These are phyloP conservation scores for Tirmania nivea DNA, from an alignment of 495 filamentous ascomycete species.

Conservation along the genomic window DNA sequence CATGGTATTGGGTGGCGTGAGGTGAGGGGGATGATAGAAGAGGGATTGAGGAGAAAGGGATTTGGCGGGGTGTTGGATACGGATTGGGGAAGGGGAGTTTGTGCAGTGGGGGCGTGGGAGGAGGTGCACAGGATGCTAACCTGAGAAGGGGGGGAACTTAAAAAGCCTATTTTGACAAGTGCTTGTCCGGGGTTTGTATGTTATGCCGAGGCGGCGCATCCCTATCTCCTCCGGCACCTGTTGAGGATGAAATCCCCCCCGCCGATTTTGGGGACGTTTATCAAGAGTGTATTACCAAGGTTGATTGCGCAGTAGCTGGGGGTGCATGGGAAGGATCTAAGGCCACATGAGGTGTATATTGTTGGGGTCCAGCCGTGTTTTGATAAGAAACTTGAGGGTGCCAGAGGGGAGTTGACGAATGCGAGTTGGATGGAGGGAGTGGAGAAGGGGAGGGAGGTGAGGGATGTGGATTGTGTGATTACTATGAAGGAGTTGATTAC, in stretches of 20 bases:
- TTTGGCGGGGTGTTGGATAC: slow-evolving; percentile 83
- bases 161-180: slow-evolving; percentile 61
- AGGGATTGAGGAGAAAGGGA: slow-evolving; percentile 49
- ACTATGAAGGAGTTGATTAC: slow-evolving; percentile 82
- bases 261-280: slow-evolving; percentile 65
- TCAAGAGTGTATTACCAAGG: slow-evolving; percentile 64
- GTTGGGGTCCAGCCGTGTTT: slow-evolving; percentile 94
- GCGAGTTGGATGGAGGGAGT: slow-evolving; percentile 34
- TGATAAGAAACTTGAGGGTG: slow-evolving; percentile 95
- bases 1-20: slow-evolving; percentile 48
- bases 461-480: slow-evolving; percentile 95
- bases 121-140: slow-evolving; percentile 35
- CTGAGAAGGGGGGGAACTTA: not conserved
- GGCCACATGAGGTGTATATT: slow-evolving; percentile 74
- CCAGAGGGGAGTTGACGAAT: slow-evolving; percentile 76
- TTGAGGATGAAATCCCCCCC: slow-evolving; percentile 86
- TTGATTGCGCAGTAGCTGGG: not conserved
- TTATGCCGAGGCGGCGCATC: slow-evolving; percentile 94
- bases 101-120: slow-evolving; percentile 61
- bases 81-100: slow-evolving; percentile 46
- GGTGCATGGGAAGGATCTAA: slow-evolving; percentile 22
- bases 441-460: slow-evolving; percentile 20
- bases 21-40: slow-evolving; percentile 60
- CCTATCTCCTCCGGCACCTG: slow-evolving; percentile 74
- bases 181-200: slow-evolving; percentile 97